Base-by-base conservation (phyloP, 257 asterid genomes). In the Penstemon barbatus region DNA sequence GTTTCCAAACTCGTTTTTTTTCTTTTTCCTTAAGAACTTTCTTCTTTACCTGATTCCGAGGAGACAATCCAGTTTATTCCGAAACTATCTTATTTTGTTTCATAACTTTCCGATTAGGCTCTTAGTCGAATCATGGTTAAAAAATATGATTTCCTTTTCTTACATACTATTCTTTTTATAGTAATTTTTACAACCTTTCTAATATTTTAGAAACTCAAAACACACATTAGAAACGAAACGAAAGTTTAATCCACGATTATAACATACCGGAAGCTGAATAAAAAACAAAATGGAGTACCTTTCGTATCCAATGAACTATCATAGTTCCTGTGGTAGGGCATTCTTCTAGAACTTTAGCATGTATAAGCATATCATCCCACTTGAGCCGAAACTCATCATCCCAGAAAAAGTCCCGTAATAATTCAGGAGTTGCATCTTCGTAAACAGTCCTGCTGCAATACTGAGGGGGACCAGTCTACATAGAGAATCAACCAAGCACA, bases 371-470 rank as follows among this genome's bases (percentile, higher is more conserved):
- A 80, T 89, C 86, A 8, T 93, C 99, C 97, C 99, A 93, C 80
- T 83, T 87, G 71, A 85, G 60, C 36, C 99, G 81, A 70, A 93
- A 90, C 57, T 87, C 95, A 59, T 93, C 97, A 50, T 93, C 99
- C 97, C 99, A 90, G 73, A 90, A 93, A 73, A 93, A 93, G 71
- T 93, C 99, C 81, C 97, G 82, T 62, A 88, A 46, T 55, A 88
- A 63, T 72, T 93, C 97, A 2, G 99, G 95, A n/a, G 95, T 80
- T 33, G 97, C 96, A 79, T 93, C 89, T 83, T 93, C 99, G 46
- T 93, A 93, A 11, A 90, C 94, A 13, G 96, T 90, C 78, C 94
- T 77, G 91, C 95, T 87, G 62, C 96, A 84, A 75, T 90, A 93
- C 73, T 93, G 97, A 68, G 95, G 96, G 13, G 96, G 99, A 3